Base-by-base conservation (phyloP, 148 eudicot genomes). In the Suaeda aralocaspica region DNA sequence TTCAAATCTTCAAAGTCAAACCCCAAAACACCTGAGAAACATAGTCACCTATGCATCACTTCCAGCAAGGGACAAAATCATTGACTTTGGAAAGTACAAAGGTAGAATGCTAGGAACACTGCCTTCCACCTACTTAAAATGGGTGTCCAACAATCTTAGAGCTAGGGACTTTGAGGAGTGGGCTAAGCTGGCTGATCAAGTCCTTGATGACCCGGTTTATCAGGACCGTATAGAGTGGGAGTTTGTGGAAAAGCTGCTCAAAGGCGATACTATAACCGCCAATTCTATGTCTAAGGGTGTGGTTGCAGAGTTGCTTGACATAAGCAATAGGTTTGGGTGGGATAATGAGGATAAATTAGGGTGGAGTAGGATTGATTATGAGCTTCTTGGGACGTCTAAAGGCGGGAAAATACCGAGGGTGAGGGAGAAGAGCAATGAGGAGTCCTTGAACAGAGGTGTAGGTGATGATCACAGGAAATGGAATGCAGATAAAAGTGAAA, bases 221-320 rank as follows among this genome's bases (percentile, higher is more conserved):
- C 78, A 70, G 2, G 98, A 92, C 74, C 79, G 98, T 3, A 65
- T 86, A 11, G 98, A 92, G 79, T 92, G 98, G 98, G 96, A 92
- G 75, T 76, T 63, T 19, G 98, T 88, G 0, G 81, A 92, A 65
- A 82, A 70, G 26, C 51, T 81, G 21, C 76, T 90, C 12, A 79
- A 68, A 36, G 93, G 93, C 10, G 78, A 87, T 69, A 67, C 42
- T 5, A 33, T 42, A 21, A 19, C 28, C 21, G 33, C 65, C 6
- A 26, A 56, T 1, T 36, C 68, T 0, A 34, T 36, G 52, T 57
- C 68, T 3, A 58, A 55, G 0, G 74, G 73, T 64, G 59, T 73
- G 0, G 88, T 81, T 31, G 70, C 84, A 52, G 89, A 85, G 44
- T 39, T 89, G 80, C 46, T 80, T 25, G 93, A 84, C 45, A 64